phyloP scores from a whole-genome alignment of 1,139 yeast genomes.

The Taphrina pruni region DNA sequence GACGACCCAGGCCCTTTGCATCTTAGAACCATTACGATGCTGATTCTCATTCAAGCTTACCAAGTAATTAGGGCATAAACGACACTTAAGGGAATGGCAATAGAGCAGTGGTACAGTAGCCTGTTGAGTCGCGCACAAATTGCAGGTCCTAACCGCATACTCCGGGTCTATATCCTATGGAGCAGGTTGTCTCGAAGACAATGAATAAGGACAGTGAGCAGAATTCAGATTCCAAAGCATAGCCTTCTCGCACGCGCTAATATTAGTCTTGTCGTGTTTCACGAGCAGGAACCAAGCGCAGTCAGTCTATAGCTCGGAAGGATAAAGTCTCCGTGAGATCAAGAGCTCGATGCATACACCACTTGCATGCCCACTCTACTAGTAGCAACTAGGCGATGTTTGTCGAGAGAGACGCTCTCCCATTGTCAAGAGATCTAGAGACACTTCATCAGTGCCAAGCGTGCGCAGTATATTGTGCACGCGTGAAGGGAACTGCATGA shows the following conservation, averaged over 20 bases:
- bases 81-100: slow-evolving; percentile 22
- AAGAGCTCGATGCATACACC: no score
- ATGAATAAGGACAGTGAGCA: neutral
- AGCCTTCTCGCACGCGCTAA: neutral
- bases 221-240: no score
- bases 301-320: no score
- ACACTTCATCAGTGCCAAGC: no score
- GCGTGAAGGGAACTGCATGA: no score
- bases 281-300: neutral
- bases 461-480: no score
- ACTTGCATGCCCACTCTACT: no score
- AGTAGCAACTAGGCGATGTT: no score
- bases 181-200: neutral
- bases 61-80: slow-evolving; percentile 35
- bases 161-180: neutral
- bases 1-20: slow-evolving; percentile 32
- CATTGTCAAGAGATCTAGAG: no score
- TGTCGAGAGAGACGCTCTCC: no score
- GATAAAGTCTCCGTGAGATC: no score
- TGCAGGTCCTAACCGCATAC: neutral
- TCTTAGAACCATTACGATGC: neutral
- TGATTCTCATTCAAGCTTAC: neutral
- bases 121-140: slow-evolving; percentile 26
- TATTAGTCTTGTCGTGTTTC: neutral
- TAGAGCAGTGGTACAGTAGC: slow-evolving; percentile 13